phyloP scores from a whole-genome alignment of 2,329 filamentous ascomycete genomes.

The Paecilomyces dactylethromorphus region DNA sequence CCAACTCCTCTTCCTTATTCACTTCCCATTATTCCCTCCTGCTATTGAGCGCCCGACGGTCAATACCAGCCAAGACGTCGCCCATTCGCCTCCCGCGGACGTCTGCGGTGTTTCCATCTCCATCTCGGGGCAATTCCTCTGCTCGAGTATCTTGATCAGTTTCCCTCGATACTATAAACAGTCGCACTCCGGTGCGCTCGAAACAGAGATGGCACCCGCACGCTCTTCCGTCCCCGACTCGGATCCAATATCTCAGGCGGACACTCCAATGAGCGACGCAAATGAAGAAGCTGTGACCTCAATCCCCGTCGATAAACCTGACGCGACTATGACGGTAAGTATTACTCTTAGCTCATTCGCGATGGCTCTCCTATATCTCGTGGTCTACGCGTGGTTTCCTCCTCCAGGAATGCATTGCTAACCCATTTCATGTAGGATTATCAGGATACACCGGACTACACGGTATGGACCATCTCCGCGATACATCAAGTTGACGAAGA shows the following conservation, averaged over 20 bases:
- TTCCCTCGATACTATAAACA: not conserved
- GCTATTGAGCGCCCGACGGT: not conserved
- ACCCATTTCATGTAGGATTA: slow-evolving; percentile 32
- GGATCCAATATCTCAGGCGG: slow-evolving; percentile 36
- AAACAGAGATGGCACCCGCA: slow-evolving; percentile 35
- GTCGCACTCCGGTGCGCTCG: slow-evolving; percentile 20
- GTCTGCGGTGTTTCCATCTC: not conserved
- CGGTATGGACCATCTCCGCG: slow-evolving; percentile 32
- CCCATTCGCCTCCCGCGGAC: not conserved
- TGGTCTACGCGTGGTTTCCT: slow-evolving; percentile 2
- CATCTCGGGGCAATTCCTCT: not conserved
- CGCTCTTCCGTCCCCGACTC: slow-evolving; percentile 25
- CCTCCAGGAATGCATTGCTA: slow-evolving; percentile 4
- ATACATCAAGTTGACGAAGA: not conserved
- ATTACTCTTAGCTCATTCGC: not conserved
- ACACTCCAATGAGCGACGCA: slow-evolving; percentile 42
- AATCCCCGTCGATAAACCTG: slow-evolving; percentile 28
- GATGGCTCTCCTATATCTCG: slow-evolving; percentile 1
- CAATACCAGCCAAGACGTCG: not conserved
- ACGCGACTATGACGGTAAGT: slow-evolving; percentile 37
- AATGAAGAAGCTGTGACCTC: slow-evolving; percentile 27
- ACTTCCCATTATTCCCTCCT: slow-evolving; percentile 1
- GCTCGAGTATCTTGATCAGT: not conserved
- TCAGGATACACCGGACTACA: slow-evolving; percentile 58
- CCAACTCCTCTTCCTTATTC: slow-evolving; percentile 7